Evolutionary conservation across 495 filamentous ascomycete genomes (phyloP), one percentile per base, ranked within the genome.

Genomic region (Aspergillus diversus): DNA sequence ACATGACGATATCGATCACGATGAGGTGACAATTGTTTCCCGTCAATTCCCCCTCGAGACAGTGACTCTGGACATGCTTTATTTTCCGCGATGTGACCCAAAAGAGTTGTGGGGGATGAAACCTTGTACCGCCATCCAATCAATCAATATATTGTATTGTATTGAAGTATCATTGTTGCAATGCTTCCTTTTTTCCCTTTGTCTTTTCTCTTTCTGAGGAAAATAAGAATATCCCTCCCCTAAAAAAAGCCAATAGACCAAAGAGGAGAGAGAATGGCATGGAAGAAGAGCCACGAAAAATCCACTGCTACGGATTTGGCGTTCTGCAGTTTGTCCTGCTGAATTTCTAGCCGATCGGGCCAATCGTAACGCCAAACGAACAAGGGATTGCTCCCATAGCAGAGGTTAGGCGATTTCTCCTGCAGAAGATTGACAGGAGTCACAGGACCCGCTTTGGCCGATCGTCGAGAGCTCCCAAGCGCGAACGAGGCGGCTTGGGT

Each of bases 361-460:
- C 17, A 27, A 27, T 27, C 1, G 21, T 27, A 27, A 27, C 21
- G 21, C 21, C 21, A 27, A 27, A 27, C 21, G 2, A 27, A 27
- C 1, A 27, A 27, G 21, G 21, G 21, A 27, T 27, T 27, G 21
- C 21, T 17, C 47, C 16, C 47, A 17, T 50, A 27, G 27, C 17
- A 7, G 16, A 27, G 47, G 47, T 50, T 50, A 50, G 47, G 17
- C 57, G 16, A 54, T 54, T 49, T 34, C 12, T 32, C 17, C 51
- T 61, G 59, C 59, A 61, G 59, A 61, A 56, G 51, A 61, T 61
- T 61, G 59, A 32, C 59, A 56, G 59, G 8, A 53, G 51, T 42
- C 59, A 42, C 37, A 49, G 31, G 7, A 27, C 21, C 21, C 21
- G 21, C 21, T 27, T 27, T 27, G 21, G 21, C 21, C 21, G 21